Conservation (phyloP, 1,284 basidiomycete species). For the Phlebopus sp. region DNA sequence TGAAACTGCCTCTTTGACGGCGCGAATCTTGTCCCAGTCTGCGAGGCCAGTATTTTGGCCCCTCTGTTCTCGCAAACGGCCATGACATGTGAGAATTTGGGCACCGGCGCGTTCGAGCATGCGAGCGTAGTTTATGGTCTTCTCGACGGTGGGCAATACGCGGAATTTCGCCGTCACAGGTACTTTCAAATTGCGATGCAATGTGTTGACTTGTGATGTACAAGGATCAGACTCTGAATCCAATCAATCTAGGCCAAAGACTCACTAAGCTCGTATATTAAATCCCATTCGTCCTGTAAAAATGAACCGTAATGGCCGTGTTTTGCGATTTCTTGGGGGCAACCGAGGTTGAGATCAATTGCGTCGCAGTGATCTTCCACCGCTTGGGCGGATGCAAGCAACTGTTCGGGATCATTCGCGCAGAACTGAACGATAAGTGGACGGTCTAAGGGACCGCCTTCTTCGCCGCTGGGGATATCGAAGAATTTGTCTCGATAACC, state of each 20-base stretch:
- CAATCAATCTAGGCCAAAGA: constrained; percentile 13
- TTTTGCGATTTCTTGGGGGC: constrained; percentile 94
- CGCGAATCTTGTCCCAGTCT: constrained; percentile 81
- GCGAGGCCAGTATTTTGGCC: constrained; percentile 82
- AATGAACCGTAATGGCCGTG: constrained; percentile 88
- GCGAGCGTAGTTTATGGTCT: constrained; percentile 89
- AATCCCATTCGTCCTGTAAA: constrained; percentile 92
- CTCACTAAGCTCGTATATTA: constrained; percentile 79
- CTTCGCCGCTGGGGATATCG: constrained; percentile 64
- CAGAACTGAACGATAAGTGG: constrained; percentile 95
- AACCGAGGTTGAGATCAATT: constrained; percentile 93
- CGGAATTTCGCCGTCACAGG: constrained; percentile 98
- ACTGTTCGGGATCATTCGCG: constrained; percentile 80
- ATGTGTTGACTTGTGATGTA: constrained; percentile 62
- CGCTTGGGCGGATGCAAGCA: constrained; percentile 73
- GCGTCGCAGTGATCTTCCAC: constrained; percentile 84
- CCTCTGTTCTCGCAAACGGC: constrained; percentile 87
- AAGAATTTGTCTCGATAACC: constrained; percentile 65
- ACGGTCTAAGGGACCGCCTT: constrained; percentile 64
- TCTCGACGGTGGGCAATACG: constrained; percentile 82
- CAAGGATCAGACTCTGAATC: neutral
- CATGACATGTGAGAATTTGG: constrained; percentile 93
- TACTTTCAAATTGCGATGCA: constrained; percentile 81
- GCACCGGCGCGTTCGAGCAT: constrained; percentile 96
- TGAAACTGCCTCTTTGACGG: constrained; percentile 84